Evolutionary conservation across 768 basidiomycete genomes (phyloP).

Genomic region (Russula earlei): DNA sequence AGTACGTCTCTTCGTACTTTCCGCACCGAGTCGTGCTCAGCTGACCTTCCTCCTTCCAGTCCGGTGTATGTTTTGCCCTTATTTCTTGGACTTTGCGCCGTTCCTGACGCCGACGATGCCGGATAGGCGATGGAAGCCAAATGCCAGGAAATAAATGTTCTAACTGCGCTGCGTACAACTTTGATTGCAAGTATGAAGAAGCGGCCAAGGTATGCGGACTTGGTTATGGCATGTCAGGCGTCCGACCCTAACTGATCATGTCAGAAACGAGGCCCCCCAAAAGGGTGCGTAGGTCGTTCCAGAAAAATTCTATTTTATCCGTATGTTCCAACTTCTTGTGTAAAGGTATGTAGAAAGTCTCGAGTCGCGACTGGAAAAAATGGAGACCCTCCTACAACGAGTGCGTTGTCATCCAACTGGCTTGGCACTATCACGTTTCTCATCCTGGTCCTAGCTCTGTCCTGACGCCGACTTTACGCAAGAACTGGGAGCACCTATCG

Average conservation of each 20-base stretch:
- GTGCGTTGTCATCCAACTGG: conserved; percentile 21
- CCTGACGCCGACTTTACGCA: conserved; percentile 54
- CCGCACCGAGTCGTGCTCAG: not conserved
- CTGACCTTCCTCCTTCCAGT: conserved; percentile 32
- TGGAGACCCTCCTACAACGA: conserved; percentile 32
- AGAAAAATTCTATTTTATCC: not conserved
- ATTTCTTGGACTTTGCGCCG: not conserved
- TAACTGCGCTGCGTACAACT: conserved; percentile 48
- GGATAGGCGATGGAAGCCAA: conserved; percentile 57
- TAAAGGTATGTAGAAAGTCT: conserved; percentile 32
- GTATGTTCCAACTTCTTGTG: not conserved
- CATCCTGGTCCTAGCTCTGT: conserved; percentile 37
- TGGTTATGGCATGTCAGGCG: not conserved
- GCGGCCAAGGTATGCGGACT: conserved; percentile 46
- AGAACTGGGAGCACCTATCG: conserved; percentile 42
- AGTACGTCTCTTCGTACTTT: conserved; percentile 35
- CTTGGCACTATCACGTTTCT: not conserved
- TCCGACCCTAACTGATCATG: not conserved
- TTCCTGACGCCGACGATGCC: not conserved
- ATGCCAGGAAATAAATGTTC: conserved; percentile 54
- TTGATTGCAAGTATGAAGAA: conserved; percentile 61
- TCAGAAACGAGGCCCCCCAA: conserved; percentile 50
- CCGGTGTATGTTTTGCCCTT: conserved; percentile 44
- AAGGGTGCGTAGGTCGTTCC: conserved; percentile 35
- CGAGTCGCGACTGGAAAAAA: conserved; percentile 35